phyloP scores from a whole-genome alignment of 2,329 filamentous ascomycete species.

The Colletotrichum sojae region DNA sequence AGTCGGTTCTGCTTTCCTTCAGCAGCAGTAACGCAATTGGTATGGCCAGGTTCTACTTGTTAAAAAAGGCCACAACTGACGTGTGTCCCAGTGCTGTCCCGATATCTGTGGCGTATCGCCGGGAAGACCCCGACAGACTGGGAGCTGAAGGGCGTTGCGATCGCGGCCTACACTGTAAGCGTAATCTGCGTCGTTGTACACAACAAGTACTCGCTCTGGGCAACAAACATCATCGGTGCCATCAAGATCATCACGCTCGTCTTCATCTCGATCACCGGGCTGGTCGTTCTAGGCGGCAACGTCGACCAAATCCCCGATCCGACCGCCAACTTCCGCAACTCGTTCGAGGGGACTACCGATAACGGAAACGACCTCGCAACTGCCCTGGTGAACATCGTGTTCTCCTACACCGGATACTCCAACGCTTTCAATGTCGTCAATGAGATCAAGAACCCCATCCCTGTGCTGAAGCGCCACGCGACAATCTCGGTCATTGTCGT shows the following conservation, averaged over 20 bases:
- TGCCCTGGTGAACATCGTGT: slow-evolving; percentile 71
- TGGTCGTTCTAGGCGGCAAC: slow-evolving; percentile 69
- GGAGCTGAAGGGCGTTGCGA: slow-evolving; percentile 76
- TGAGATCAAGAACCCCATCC: slow-evolving; percentile 73
- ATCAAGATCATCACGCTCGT: slow-evolving; percentile 74
- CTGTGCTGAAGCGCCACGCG: slow-evolving; percentile 66
- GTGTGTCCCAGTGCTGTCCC: slow-evolving; percentile 64
- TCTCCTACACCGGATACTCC: slow-evolving; percentile 69
- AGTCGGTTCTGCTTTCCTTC: slow-evolving; percentile 75
- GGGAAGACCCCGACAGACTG: slow-evolving; percentile 66
- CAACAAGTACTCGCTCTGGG: slow-evolving; percentile 70
- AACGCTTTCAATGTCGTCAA: slow-evolving; percentile 75
- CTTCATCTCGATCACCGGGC: slow-evolving; percentile 73
- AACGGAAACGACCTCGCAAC: slow-evolving; percentile 56
- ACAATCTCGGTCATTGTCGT: slow-evolving; percentile 65
- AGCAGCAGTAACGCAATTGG: slow-evolving; percentile 75
- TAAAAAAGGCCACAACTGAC: background rate
- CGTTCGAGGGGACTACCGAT: slow-evolving; percentile 52
- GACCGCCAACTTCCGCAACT: slow-evolving; percentile 52
- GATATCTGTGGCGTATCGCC: slow-evolving; percentile 73
- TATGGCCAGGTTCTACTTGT: slow-evolving; percentile 34
- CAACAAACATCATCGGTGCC: slow-evolving; percentile 69
- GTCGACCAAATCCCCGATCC: slow-evolving; percentile 50
- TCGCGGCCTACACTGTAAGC: slow-evolving; percentile 74
- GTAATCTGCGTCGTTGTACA: slow-evolving; percentile 66